phyloP scores from a whole-genome alignment of 2,329 filamentous ascomycete genomes.

The Gnomoniopsis smithogilvyi region DNA sequence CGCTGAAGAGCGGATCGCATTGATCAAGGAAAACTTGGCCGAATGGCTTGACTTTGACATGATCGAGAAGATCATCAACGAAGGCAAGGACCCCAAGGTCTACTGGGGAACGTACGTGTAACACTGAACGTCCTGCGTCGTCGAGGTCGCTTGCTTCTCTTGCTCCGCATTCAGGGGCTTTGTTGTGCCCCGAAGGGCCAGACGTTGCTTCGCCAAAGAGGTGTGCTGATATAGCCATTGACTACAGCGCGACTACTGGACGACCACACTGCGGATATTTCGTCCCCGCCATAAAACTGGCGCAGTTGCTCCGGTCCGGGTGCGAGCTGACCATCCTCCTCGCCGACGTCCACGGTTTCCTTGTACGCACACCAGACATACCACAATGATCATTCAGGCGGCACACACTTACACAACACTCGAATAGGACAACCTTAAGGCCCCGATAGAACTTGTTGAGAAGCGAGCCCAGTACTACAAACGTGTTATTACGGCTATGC shows the following conservation, averaged over 20 bases:
- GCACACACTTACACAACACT: conserved; percentile 18
- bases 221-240: conserved; percentile 3
- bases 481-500: conserved; percentile 68
- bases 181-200: no score
- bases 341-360: conserved; percentile 70
- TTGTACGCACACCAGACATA: conserved; percentile 40
- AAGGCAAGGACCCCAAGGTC: conserved; percentile 70
- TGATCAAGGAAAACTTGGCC: conserved; percentile 78
- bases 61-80: conserved; percentile 67
- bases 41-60: conserved; percentile 84
- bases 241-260: conserved; percentile 74
- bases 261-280: conserved; percentile 88
- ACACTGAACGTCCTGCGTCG: neutral
- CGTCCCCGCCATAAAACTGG: conserved; percentile 84
- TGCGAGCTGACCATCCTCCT: conserved; percentile 80
- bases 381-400: conserved; percentile 66
- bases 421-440: conserved; percentile 62
- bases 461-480: conserved; percentile 82
- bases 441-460: conserved; percentile 83
- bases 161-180: neutral
- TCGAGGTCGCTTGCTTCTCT: neutral
- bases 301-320: conserved; percentile 79
- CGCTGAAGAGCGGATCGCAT: conserved; percentile 55
- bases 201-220: neutral
- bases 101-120: conserved; percentile 66